These are phyloP conservation scores for Amauroascus verrucosus DNA, from an alignment of 2,329 filamentous ascomycete species.

Conservation along the genomic window DNA sequence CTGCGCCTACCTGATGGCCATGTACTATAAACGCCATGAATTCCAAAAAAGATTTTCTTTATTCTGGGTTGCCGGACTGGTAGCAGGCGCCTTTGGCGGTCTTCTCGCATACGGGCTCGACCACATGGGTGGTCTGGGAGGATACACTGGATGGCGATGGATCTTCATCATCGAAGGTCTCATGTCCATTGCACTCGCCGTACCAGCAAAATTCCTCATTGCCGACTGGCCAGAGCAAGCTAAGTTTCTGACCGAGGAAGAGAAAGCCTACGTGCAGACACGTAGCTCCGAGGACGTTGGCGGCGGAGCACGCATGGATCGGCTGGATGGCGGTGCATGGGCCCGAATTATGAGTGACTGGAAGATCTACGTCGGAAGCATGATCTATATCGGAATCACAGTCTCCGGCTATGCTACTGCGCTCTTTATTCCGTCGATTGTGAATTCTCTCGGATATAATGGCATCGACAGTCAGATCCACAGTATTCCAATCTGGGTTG, in stretches of 20 bases:
- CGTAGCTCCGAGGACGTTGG: slow-evolving; percentile 21
- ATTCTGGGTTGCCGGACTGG: slow-evolving; percentile 49
- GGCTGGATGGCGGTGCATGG: slow-evolving; percentile 22
- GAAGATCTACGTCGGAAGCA: slow-evolving; percentile 27
- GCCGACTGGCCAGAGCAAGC: slow-evolving; percentile 28
- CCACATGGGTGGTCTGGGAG: slow-evolving; percentile 24
- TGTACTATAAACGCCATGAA: slow-evolving; percentile 54
- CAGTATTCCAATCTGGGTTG: slow-evolving; percentile 54
- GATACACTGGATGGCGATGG: slow-evolving; percentile 26
- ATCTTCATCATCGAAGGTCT: slow-evolving; percentile 32
- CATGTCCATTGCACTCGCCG: slow-evolving; percentile 23
- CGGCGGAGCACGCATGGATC: slow-evolving; percentile 23
- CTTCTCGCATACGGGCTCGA: slow-evolving; percentile 42
- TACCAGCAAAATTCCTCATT: slow-evolving; percentile 23
- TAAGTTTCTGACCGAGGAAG: slow-evolving; percentile 25
- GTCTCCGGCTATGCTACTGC: slow-evolving; percentile 31
- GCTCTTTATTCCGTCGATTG: slow-evolving; percentile 34
- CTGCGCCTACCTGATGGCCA: slow-evolving; percentile 49
- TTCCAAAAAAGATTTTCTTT: slow-evolving; percentile 49
- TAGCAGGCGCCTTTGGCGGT: slow-evolving; percentile 53
- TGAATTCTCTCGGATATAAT: slow-evolving; percentile 35
- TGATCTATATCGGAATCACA: slow-evolving; percentile 38
- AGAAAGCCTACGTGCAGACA: slow-evolving; percentile 21
- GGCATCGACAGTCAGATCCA: slow-evolving; percentile 42
- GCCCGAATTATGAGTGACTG: slow-evolving; percentile 25